phyloP scores from a whole-genome alignment of 2,329 filamentous ascomycete genomes.

The Aaosphaeria pasadenensis region DNA sequence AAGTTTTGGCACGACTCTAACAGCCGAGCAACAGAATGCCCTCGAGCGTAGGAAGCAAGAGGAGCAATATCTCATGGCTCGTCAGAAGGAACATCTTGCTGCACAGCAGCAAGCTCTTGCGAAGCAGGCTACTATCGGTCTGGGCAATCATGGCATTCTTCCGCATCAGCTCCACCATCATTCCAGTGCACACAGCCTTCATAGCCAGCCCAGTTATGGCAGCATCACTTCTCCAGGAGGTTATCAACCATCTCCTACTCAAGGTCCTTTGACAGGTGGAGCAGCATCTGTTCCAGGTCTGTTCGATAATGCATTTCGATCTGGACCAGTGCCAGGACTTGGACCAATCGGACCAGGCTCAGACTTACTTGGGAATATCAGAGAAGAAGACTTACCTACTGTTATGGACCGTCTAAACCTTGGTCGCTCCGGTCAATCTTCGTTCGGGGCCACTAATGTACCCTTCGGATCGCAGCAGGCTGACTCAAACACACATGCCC shows the following conservation, averaged over 20 bases:
- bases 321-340: conserved; percentile 37
- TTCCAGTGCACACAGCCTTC: conserved; percentile 89
- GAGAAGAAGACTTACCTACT: conserved; percentile 68
- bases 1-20: conserved; percentile 92
- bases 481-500: conserved; percentile 47
- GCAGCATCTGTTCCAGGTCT: conserved; percentile 56
- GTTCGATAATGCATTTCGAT: conserved; percentile 60
- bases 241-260: conserved; percentile 60
- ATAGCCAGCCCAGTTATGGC: conserved; percentile 94
- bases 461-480: conserved; percentile 49
- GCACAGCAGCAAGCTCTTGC: conserved; percentile 77
- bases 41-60: conserved; percentile 95
- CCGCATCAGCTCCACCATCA: conserved; percentile 80
- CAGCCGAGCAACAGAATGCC: conserved; percentile 96
- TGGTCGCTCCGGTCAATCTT: conserved; percentile 48
- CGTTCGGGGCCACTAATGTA: conserved; percentile 46
- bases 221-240: conserved; percentile 86
- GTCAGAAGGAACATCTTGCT: conserved; percentile 89
- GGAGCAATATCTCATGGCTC: conserved; percentile 94
- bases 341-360: conserved; percentile 45
- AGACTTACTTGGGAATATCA: conserved; percentile 45
- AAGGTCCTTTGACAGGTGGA: conserved; percentile 49
- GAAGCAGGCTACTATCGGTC: conserved; percentile 62
- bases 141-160: conserved; percentile 51
- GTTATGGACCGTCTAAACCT: conserved; percentile 66